Conservation (phyloP, 2,329 filamentous ascomycete genomes). For the Botryotinia narcissicola region DNA sequence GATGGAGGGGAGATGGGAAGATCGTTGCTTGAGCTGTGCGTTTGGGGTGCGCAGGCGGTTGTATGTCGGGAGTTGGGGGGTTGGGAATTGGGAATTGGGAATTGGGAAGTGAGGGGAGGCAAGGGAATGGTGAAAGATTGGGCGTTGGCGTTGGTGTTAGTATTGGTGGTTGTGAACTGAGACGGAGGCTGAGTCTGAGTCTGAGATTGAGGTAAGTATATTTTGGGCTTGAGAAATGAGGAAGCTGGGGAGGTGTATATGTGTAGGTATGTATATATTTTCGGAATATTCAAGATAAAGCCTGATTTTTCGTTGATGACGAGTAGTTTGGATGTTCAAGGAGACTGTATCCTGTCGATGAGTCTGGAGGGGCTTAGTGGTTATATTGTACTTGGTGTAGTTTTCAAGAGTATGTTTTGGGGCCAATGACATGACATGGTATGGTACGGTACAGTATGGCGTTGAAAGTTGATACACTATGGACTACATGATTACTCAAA, state of each 20-base stretch:
- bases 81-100: background rate
- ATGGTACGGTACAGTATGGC: background rate
- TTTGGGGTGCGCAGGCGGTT: background rate
- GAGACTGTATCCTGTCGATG: background rate
- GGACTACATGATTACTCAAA: background rate
- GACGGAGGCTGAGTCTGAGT: background rate
- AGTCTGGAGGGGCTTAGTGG: background rate
- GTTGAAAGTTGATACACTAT: background rate
- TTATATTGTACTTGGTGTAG: background rate
- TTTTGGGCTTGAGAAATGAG: background rate
- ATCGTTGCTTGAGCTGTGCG: slow-evolving; percentile 19
- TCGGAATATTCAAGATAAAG: background rate
- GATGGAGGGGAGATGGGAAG: background rate
- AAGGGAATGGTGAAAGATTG: background rate
- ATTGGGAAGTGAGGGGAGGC: background rate
- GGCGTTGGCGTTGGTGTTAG: background rate
- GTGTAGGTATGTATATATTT: background rate
- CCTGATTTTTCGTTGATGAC: background rate
- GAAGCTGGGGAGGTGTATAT: background rate
- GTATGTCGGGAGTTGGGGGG: background rate
- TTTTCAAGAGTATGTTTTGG: background rate
- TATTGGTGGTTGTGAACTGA: background rate
- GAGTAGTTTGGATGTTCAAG: background rate
- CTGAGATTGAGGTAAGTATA: background rate
- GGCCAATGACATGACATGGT: background rate